These are phyloP conservation scores for Puccinia coronata DNA, from an alignment of 1,284 basidiomycete genomes.

Conservation along the genomic window DNA sequence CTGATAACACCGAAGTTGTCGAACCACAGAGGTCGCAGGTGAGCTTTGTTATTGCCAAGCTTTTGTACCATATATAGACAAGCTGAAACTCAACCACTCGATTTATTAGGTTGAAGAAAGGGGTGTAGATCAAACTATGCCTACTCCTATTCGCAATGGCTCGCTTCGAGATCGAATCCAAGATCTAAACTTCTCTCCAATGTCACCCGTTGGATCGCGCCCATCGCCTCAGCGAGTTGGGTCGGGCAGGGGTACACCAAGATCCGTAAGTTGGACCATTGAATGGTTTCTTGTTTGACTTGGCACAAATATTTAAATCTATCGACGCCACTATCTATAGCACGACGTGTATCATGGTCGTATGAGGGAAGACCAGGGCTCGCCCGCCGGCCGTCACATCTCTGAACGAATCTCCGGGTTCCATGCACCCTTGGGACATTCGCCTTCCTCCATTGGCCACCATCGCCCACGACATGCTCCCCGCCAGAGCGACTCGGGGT, in stretches of 20 bases:
- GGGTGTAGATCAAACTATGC: neutral
- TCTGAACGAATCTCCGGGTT: conserved; percentile 43
- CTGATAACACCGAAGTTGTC: neutral
- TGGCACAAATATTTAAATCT: neutral
- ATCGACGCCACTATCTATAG: neutral
- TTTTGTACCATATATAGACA: neutral
- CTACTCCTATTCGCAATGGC: conserved; percentile 1
- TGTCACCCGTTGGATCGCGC: neutral
- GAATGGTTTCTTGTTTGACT: neutral
- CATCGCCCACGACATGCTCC: conserved; percentile 11
- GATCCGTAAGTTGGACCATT: conserved; percentile 1
- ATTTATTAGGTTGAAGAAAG: neutral
- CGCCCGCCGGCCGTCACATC: conserved; percentile 24
- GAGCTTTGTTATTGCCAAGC: neutral
- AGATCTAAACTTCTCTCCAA: conserved; percentile 33
- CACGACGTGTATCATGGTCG: neutral
- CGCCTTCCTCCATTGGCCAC: neutral
- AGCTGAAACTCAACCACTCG: conserved; percentile 11
- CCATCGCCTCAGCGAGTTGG: neutral
- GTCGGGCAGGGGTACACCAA: neutral
- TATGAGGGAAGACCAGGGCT: neutral
- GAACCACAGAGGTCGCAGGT: conserved; percentile 12
- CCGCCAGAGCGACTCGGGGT: conserved; percentile 32
- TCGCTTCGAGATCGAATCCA: conserved; percentile 48
- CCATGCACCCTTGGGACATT: neutral